Percentiles rank a stretch among this genome's conserved stretches.
These are phyloP conservation scores for Vachellia collinsii DNA, from an alignment of 306 rosid species.

Conservation along the genomic window DNA sequence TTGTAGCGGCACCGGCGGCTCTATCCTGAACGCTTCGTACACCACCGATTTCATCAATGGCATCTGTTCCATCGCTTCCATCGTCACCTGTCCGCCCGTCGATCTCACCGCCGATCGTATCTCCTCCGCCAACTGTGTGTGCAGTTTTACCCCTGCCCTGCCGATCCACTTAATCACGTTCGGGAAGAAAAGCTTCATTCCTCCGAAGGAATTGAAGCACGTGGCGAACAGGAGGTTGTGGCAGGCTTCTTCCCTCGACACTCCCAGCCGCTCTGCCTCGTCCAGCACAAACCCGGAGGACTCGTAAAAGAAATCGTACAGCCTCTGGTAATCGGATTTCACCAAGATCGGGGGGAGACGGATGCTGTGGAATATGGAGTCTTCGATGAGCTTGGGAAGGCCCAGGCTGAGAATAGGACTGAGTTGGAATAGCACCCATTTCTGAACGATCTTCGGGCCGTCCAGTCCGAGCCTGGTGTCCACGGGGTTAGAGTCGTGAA, in stretches of 20 bases:
- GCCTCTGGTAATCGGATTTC: constrained; percentile 65
- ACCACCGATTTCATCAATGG: constrained; percentile 83
- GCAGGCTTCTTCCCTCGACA: constrained; percentile 83
- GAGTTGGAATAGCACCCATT: constrained; percentile 72
- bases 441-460: constrained; percentile 61
- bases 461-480: constrained; percentile 60
- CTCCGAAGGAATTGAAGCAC: constrained; percentile 85
- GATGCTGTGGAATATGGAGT: constrained; percentile 54
- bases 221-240: constrained; percentile 85
- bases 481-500: constrained; percentile 51
- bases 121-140: constrained; percentile 64
- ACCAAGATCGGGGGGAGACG: constrained; percentile 64
- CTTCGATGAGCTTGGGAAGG: constrained; percentile 70
- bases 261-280: constrained; percentile 75
- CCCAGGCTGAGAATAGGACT: constrained; percentile 67
- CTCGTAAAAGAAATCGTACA: constrained; percentile 74
- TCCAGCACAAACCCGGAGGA: constrained; percentile 54
- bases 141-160: constrained; percentile 66
- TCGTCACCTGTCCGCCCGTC: constrained; percentile 67
- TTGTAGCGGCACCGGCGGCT: constrained; percentile 82
- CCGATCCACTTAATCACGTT: constrained; percentile 64
- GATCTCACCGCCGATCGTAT: constrained; percentile 59
- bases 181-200: constrained; percentile 75
- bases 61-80: constrained; percentile 78
- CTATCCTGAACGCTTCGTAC: constrained; percentile 75